A percentile compares a stretch with the other conserved stretches of the same genome.
Evolutionary conservation across 345 rosid genomes (phyloP).

Genomic region (Acer yangbiense): DNA sequence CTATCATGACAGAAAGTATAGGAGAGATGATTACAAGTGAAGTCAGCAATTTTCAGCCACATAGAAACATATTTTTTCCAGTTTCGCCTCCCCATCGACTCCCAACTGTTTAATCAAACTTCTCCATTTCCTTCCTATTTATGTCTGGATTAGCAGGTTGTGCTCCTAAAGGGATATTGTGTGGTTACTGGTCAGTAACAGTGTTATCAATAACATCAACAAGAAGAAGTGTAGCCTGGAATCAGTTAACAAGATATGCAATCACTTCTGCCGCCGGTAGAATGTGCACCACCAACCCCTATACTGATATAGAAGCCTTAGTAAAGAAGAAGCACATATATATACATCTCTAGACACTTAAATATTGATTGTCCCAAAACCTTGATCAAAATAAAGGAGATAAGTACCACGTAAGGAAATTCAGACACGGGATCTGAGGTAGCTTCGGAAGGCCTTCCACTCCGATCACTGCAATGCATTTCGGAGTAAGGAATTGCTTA

Average conservation of each 20-base stretch:
- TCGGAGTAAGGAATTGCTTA: conserved; percentile 11
- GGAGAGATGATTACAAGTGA: neutral
- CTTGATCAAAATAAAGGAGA: neutral
- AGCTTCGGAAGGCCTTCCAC: conserved; percentile 2
- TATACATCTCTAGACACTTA: neutral
- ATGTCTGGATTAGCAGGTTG: conserved; percentile 13
- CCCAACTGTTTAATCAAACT: conserved; percentile 1
- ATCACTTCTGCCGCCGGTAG: neutral
- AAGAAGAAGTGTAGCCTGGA: conserved; percentile 3
- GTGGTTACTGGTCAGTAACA: conserved; percentile 23
- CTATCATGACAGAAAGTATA: neutral
- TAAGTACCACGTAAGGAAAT: conserved; percentile 1
- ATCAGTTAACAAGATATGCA: conserved; percentile 18
- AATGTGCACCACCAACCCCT: conserved; percentile 20
- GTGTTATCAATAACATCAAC: neutral
- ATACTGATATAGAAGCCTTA: conserved; percentile 32
- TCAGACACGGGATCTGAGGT: conserved; percentile 9
- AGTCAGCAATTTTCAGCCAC: neutral
- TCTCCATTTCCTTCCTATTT: conserved; percentile 10
- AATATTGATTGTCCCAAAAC: neutral
- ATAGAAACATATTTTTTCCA: conserved; percentile 3
- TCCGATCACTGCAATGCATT: conserved; percentile 12
- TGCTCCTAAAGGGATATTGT: conserved; percentile 14
- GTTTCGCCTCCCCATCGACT: neutral
- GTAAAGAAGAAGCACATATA: conserved; percentile 2